Percentiles rank a stretch among this genome's conserved stretches.
Evolutionary conservation across 2,329 filamentous ascomycete species (phyloP).

Genomic region (Pseudogymnoascus sp.): DNA sequence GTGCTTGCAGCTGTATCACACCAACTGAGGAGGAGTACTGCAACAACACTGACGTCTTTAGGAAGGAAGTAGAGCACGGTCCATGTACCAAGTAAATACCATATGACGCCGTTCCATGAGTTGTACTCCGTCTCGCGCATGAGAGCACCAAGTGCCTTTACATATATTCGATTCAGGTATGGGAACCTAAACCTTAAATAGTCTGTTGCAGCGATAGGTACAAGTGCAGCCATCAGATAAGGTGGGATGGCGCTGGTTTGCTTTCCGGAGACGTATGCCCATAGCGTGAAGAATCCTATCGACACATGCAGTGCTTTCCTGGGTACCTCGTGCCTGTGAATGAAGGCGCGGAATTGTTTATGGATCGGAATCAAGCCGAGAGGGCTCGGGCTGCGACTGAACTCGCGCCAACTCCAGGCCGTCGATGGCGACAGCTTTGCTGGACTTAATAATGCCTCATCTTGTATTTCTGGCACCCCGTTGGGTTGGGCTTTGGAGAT

Average conservation of each 20-base stretch:
- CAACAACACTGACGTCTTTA: slow-evolving; percentile 88
- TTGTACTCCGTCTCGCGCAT: slow-evolving; percentile 96
- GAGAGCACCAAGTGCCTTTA: slow-evolving; percentile 74
- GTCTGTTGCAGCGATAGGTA: slow-evolving; percentile 80
- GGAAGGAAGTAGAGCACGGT: slow-evolving; percentile 78
- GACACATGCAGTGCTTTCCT: slow-evolving; percentile 90
- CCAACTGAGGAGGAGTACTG: slow-evolving; percentile 88
- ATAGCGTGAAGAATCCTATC: slow-evolving; percentile 88
- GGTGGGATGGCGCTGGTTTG: slow-evolving; percentile 76
- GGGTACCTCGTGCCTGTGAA: slow-evolving; percentile 95
- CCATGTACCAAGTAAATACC: slow-evolving; percentile 89
- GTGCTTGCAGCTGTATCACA: slow-evolving; percentile 96
- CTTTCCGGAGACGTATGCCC: slow-evolving; percentile 73
- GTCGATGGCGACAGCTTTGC: slow-evolving; percentile 50
- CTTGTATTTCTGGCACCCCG: slow-evolving; percentile 18
- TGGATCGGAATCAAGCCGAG: slow-evolving; percentile 94
- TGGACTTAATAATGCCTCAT: background rate
- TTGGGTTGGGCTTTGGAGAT: slow-evolving; percentile 46
- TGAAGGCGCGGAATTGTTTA: slow-evolving; percentile 80
- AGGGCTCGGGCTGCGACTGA: slow-evolving; percentile 87
- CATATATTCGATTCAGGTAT: slow-evolving; percentile 80
- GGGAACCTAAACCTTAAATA: slow-evolving; percentile 76
- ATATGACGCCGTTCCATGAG: slow-evolving; percentile 95
- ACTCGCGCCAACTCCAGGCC: slow-evolving; percentile 72
- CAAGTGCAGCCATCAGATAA: slow-evolving; percentile 69